Base-by-base conservation (phyloP, 768 basidiomycete species). In the Kwoniella sp. region DNA sequence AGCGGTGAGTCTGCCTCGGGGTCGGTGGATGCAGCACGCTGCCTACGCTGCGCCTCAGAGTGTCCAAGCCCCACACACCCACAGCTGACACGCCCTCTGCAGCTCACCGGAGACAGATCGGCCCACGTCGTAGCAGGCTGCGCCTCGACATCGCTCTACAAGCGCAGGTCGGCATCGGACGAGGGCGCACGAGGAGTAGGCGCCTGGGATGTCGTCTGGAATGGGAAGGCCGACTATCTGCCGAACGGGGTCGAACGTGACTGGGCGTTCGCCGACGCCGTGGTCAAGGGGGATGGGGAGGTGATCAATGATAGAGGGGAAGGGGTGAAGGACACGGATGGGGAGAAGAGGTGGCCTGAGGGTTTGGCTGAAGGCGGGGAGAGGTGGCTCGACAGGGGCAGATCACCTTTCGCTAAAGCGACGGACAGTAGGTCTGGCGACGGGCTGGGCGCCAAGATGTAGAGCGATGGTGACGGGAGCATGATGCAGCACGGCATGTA, bases 261-360 rank as follows among this genome's bases (percentile, higher is more conserved):
- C 55, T 75, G 74, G 74, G 59, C 59, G 29, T 70, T 73, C 50
- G 37, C 44, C n/a, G 71, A 74, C 44, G 69, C 60, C 19, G 59
- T 70, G 4, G 33, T 73, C 11, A 58, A 53, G 4, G 61, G 66
- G 17, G 39, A 54, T 31, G 72, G 74, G 19, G 69, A 72, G 34
- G 70, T 75, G 14, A 61, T 75, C 45, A 36, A 67, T 65, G 73
- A 75, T 50, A 58, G 60, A 6, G 73, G 73, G 5, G 70, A 67
- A 50, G 60, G 54, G 1, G 23, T 40, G n/a, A 58, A 59, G 11
- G 56, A 63, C 47, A 34, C 54, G 11, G 43, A 58, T 2, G 25
- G 32, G 37, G 58, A 59, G 47, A 65, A 63, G 31, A 38, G 59
- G 27, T 56, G 57, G 12, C 63, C 73, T 34, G 50, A 57, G 17